Base-by-base conservation (phyloP, 176 grass and related monocot genomes). In the Triticum timopheevii region DNA sequence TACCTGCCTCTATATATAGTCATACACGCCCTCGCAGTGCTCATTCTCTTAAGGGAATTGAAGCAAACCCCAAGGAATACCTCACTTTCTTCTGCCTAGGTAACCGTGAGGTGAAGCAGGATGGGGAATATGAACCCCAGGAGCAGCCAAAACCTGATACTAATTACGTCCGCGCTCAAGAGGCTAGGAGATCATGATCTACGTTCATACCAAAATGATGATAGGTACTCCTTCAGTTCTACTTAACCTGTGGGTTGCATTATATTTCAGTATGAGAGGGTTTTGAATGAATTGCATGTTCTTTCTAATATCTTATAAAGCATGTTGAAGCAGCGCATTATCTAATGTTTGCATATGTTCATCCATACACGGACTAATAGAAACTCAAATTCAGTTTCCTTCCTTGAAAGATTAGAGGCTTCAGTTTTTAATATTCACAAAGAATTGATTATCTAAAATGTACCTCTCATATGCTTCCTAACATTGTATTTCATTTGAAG, bases 151-250 rank as follows among this genome's bases (percentile, higher is more conserved):
- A 94, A 76, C 86, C 90, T 86, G 83, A 94, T 78, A 96, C 93
- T 66, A 88, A 96, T 87, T 98, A 98, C 56, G 88, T 19, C n/a
- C 88, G 84, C 33, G 90, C 93, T 87, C 96, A 98, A 81, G 81
- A 96, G 87, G 86, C 81, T 24, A 89, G 96, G 78, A 88, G 96
- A 58, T 96, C 88, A 98, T 98, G 96, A 98, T 98, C 87, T 98
- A 98, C 80, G 96, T 98, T 71, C 96, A 98, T 76, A 69, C 93
- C 84, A 98, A 98, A 90, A 98, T 98, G 96, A 92, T 98, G 90
- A 94, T 98, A 81, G 96, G 96, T 96, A 98, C 52, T 9, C 49
- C 25, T 3, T 66, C 20, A 22, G 15, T 36, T 80, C 16, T 61
- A 59, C n/a, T 10, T 40, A 69, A 69, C 63, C 63, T 47, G 44